phyloP scores from a whole-genome alignment of 1,284 basidiomycete species.

The Boletus sp. region DNA sequence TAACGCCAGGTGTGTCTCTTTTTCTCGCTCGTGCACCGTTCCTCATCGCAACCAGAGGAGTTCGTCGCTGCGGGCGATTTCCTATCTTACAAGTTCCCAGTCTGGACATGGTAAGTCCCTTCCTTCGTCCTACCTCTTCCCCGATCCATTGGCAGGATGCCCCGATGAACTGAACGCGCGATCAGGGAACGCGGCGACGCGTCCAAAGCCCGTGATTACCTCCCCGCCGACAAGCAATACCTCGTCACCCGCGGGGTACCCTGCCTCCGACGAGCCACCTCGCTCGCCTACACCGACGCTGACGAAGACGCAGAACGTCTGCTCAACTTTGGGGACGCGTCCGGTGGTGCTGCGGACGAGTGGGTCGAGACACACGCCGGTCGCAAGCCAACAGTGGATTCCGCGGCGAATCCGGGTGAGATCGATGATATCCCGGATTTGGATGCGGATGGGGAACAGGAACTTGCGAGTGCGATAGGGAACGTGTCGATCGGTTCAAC shows the following conservation, averaged over 20 bases:
- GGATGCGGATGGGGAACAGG: constrained; percentile 57
- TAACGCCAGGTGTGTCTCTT: constrained; percentile 79
- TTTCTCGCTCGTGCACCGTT: constrained; percentile 2
- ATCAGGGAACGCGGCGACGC: constrained; percentile 86
- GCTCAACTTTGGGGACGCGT: constrained; percentile 69
- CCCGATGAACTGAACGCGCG: not conserved
- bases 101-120: constrained; percentile 82
- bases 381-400: constrained; percentile 52
- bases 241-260: constrained; percentile 92
- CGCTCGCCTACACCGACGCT: constrained; percentile 90
- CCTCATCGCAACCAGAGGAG: constrained; percentile 63
- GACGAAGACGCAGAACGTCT: constrained; percentile 94
- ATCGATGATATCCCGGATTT: constrained; percentile 86
- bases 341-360: constrained; percentile 66
- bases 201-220: constrained; percentile 83
- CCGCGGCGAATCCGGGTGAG: constrained; percentile 52
- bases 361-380: constrained; percentile 89
- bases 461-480: constrained; percentile 42
- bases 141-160: not conserved
- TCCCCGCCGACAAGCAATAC: constrained; percentile 95
- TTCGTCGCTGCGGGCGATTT: constrained; percentile 96
- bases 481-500: constrained; percentile 43
- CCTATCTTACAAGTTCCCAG: constrained; percentile 92
- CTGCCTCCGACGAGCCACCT: constrained; percentile 86
- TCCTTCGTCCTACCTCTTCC: not conserved